These are phyloP conservation scores for Malus hybrid DNA, from an alignment of 331 rosid genomes.

Conservation along the genomic window DNA sequence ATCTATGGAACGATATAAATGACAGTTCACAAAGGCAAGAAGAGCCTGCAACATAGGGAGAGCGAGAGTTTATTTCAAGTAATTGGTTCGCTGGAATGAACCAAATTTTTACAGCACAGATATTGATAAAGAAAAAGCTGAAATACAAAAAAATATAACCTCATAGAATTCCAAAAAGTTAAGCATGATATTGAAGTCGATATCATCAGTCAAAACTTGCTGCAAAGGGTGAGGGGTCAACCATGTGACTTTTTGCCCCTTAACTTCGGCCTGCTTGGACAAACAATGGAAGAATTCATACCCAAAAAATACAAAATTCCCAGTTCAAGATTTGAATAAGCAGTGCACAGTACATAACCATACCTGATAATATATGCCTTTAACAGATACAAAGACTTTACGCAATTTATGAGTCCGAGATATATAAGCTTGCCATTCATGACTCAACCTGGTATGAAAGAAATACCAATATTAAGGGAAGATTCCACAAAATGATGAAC, in stretches of 20 bases:
- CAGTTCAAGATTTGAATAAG: neutral
- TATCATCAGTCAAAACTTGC: constrained; percentile 72
- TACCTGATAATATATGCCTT: constrained; percentile 94
- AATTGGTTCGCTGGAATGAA: neutral
- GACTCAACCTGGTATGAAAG: constrained; percentile 50
- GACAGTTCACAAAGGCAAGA: constrained; percentile 61
- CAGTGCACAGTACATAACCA: neutral
- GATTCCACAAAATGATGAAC: neutral
- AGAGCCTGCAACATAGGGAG: constrained; percentile 46
- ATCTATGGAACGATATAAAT: constrained; percentile 64
- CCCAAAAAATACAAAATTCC: neutral
- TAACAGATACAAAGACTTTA: constrained; percentile 72
- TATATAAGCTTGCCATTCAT: constrained; percentile 87
- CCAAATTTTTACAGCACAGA: neutral
- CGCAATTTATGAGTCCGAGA: constrained; percentile 72
- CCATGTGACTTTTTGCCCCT: constrained; percentile 80
- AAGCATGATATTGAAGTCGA: constrained; percentile 64
- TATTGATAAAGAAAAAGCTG: neutral
- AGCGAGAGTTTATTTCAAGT: neutral
- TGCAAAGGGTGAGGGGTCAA: constrained; percentile 85
- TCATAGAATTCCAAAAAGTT: constrained; percentile 75
- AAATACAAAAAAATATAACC: constrained; percentile 30
- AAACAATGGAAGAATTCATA: constrained; percentile 7
- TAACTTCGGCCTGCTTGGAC: constrained; percentile 60
- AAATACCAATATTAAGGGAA: neutral